phyloP scores from a whole-genome alignment of 2,329 filamentous ascomycete genomes.

The Colletotrichum echinochloae region DNA sequence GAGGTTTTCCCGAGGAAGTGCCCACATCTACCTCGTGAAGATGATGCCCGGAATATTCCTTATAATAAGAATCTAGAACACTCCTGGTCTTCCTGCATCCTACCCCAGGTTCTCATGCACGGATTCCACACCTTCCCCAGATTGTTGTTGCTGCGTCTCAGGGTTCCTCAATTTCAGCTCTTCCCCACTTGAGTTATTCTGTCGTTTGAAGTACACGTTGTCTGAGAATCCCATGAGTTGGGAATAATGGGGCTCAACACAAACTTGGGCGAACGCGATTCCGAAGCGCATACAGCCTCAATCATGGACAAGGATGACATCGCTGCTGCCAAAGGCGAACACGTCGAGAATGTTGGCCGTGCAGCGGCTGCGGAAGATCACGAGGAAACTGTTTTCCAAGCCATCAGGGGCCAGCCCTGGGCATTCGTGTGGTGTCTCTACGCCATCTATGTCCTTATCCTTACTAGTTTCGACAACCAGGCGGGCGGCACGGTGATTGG shows the following conservation, averaged over 20 bases:
- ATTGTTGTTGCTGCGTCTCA: slow-evolving; percentile 15
- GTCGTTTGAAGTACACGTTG: neutral
- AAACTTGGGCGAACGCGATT: slow-evolving; percentile 14
- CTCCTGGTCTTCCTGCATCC: slow-evolving; percentile 13
- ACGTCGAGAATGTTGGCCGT: slow-evolving; percentile 31
- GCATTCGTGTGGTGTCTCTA: slow-evolving; percentile 53
- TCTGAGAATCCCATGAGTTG: neutral
- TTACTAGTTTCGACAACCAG: slow-evolving; percentile 57
- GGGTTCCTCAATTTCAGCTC: neutral
- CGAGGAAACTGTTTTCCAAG: slow-evolving; percentile 37
- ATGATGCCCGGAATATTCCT: neutral
- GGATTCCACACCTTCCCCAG: slow-evolving; percentile 20
- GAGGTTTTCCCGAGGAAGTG: slow-evolving; percentile 36
- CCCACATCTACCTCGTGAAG: slow-evolving; percentile 8
- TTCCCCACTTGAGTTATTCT: too few species aligned
- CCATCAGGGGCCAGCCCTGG: slow-evolving; percentile 45
- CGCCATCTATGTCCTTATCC: slow-evolving; percentile 54
- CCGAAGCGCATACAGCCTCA: slow-evolving; percentile 24
- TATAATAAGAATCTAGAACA: slow-evolving; percentile 31
- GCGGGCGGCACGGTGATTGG: slow-evolving; percentile 55
- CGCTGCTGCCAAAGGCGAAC: slow-evolving; percentile 33
- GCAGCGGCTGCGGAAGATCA: slow-evolving; percentile 25
- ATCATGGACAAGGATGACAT: slow-evolving; percentile 31
- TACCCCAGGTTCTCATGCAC: slow-evolving; percentile 32
- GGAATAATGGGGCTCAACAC: neutral